A percentile compares a stretch with the other conserved stretches of the same genome.
These are phyloP conservation scores for Collybia sordida DNA, from an alignment of 768 basidiomycete species.

Conservation along the genomic window DNA sequence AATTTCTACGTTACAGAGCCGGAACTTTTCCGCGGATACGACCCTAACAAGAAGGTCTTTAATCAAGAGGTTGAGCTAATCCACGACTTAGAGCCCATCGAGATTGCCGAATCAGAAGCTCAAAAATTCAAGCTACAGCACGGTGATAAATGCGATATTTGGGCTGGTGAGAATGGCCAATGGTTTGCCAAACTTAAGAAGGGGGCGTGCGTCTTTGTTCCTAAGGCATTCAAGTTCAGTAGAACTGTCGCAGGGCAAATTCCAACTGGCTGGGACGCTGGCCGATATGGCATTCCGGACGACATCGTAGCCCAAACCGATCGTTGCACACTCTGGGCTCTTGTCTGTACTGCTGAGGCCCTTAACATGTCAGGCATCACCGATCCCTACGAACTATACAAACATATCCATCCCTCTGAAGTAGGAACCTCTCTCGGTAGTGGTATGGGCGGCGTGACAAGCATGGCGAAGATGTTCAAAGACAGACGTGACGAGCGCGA, in stretches of 20 bases:
- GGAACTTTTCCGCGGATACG: conserved; percentile 96
- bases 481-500: conserved; percentile 98
- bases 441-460: conserved; percentile 96
- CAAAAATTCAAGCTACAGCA: conserved; percentile 96
- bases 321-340: conserved; percentile 90
- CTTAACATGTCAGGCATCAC: conserved; percentile 96
- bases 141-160: conserved; percentile 94
- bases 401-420: conserved; percentile 95
- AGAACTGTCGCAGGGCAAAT: conserved; percentile 95
- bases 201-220: conserved; percentile 88
- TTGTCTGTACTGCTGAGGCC: conserved; percentile 93
- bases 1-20: conserved; percentile 60
- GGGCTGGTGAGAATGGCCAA: conserved; percentile 89
- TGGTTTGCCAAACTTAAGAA: conserved; percentile 99
- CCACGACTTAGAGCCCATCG: conserved; percentile 95
- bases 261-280: conserved; percentile 96
- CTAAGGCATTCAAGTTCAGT: conserved; percentile 94
- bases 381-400: conserved; percentile 97
- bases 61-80: conserved; percentile 95
- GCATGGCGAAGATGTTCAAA: conserved; percentile 96
- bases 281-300: conserved; percentile 94
- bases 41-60: conserved; percentile 97
- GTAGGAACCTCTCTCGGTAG: conserved; percentile 93
- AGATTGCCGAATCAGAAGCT: conserved; percentile 89
- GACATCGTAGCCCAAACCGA: conserved; percentile 96